Base-by-base conservation (phyloP, 768 basidiomycete genomes). In the Serendipita sp. region DNA sequence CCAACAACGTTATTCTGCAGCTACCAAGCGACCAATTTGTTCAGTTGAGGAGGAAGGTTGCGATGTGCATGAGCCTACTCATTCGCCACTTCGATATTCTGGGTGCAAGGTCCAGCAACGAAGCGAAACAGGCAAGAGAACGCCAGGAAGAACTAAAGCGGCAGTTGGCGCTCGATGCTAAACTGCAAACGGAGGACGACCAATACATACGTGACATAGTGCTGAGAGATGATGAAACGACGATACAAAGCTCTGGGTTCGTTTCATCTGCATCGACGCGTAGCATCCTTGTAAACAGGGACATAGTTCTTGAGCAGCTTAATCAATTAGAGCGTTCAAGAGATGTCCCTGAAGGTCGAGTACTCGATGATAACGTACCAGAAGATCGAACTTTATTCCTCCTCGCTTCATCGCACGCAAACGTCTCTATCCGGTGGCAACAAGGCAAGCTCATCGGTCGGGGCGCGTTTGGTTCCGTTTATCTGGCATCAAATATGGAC, bases 391-490 rank as follows among this genome's bases (percentile, higher is more conserved):
- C 95, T 0, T 78, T 96, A 53, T 86, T 93, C 3, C 95, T 93
- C 78, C 81, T 99, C 45, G 96, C 96, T 0, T 92, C 92, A 1
- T 92, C 92, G n/a, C 86, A 86, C 45, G 93, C 92, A 32, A 96
- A 95, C 70, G 92, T 97, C 67, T 90, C 92, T 2, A 86, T 98
- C 67, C 84, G 90, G 45, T 99, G 96, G 96, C 95, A 97, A 73
- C 96, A 99, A 75, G 93, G 95, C 13, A 85, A 88, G 65, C 97
- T 97, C 76, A 97, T 99, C 69, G 96, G 95, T 62, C 86, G 93
- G n/a, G 96, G 96, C 15, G 94, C 96, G 7, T 97, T 96, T 74
- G 96, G 96, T 24, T 95, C 91, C n/a, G 96, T 99, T n/a, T 99
- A 98, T 73, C 83, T 92, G 54, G 96, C 94, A 16, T 88, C 97